Conservation (phyloP, 768 basidiomycete genomes). For the Hericium erinaceus region DNA sequence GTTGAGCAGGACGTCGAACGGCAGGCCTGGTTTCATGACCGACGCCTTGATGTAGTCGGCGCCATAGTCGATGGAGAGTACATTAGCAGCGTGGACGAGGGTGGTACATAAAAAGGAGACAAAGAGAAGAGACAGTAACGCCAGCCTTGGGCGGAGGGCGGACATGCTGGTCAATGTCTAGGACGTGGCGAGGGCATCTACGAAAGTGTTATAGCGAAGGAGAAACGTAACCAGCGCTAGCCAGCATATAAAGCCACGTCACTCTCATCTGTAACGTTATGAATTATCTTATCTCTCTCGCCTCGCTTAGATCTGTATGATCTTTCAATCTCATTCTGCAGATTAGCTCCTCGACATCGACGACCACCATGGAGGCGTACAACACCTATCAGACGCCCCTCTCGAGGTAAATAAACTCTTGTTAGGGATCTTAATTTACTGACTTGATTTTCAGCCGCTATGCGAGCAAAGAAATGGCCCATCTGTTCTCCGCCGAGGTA, state of each 20-base stretch:
- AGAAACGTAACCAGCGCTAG: slow-evolving; percentile 8
- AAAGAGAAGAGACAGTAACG: slow-evolving; percentile 8
- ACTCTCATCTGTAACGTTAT: neutral
- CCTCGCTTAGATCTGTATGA: neutral
- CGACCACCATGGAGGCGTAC: slow-evolving; percentile 43
- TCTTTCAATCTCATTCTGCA: neutral
- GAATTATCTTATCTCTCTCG: neutral
- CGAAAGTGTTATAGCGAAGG: neutral
- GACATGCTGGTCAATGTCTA: slow-evolving; percentile 8
- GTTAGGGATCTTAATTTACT: neutral
- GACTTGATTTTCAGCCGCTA: slow-evolving; percentile 61
- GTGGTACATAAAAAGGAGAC: slow-evolving; percentile 16
- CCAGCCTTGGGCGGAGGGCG: slow-evolving; percentile 1
- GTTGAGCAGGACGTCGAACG: slow-evolving; percentile 94
- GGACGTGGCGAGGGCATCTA: slow-evolving; percentile 5
- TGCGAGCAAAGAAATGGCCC: slow-evolving; percentile 98
- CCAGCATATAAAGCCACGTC: neutral
- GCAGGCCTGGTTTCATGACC: slow-evolving; percentile 86
- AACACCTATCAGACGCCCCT: slow-evolving; percentile 77
- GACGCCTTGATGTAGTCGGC: slow-evolving; percentile 97
- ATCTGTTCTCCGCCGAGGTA: slow-evolving; percentile 91
- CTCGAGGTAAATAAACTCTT: slow-evolving; percentile 43
- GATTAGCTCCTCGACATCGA: neutral
- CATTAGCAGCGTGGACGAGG: slow-evolving; percentile 38
- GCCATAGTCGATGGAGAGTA: slow-evolving; percentile 97